Base-by-base conservation (phyloP, 225 moss, liverwort and hornwort species). In the Polytrichum commune region DNA sequence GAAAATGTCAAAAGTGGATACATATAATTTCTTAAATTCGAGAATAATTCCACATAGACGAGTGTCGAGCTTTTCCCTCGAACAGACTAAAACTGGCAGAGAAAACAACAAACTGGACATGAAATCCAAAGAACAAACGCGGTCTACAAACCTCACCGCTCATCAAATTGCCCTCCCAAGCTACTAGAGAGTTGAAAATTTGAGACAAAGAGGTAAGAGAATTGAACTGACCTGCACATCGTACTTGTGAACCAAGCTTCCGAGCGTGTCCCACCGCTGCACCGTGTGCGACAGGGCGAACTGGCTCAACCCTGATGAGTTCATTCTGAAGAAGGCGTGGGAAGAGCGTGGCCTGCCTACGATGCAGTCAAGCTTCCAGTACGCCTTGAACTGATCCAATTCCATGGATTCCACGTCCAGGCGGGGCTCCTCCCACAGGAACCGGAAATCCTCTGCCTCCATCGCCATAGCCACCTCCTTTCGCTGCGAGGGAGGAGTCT, bases 201-300 rank as follows among this genome's bases (percentile, higher is more conserved):
- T 23, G 23, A 54, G 9, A 5, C 5, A 7, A n/a, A 19, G 8
- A 65, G 23, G 19, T 26, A 35, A 57, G 57, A 54, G 53, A 53
- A 19, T 5, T 24, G 57, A 33, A 68, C 72, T 24, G 60, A 88
- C 88, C 84, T 84, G 82, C 22, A 85, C 79, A 78, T 82, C 84
- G n/a, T 88, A 88, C 71, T 85, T 88, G 19, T 80, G 82, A 6
- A 80, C 88, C 79, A 88, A 78, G 75, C 75, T 88, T 29, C 78
- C 78, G 23, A 88, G 77, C 8, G 84, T 88, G 69, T 88, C 88
- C 88, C 88, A 82, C 16, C 84, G 82, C 24, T 78, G 88, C 80
- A 88, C 56, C 10, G 46, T 32, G 67, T 88, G 88, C 68, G 84
- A 82, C 54, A 88, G 70, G 8, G 65, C 80, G 69, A 84, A 84